Percentiles rank a stretch among this genome's conserved stretches.
These are phyloP conservation scores for Hirsutella minnesotensis DNA, from an alignment of 2,329 filamentous ascomycete genomes.

Conservation along the genomic window DNA sequence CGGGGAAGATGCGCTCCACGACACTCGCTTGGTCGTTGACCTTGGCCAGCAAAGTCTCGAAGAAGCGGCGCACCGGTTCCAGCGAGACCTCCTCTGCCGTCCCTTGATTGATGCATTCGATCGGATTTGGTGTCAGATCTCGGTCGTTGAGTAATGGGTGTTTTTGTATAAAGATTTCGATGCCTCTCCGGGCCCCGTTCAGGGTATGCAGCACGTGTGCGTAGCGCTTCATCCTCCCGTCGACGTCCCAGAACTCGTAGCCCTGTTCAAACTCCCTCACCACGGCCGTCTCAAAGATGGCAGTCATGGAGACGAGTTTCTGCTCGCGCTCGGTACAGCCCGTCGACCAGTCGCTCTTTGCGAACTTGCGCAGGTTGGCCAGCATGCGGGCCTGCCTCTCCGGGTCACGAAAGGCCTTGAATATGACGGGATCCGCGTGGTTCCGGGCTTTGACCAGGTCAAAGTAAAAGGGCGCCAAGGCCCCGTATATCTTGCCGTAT, in stretches of 20 bases:
- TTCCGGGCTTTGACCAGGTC: conserved; percentile 63
- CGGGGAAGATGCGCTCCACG: conserved; percentile 73
- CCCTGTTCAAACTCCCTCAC: conserved; percentile 87
- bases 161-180: conserved; percentile 81
- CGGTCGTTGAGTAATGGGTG: conserved; percentile 72
- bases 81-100: conserved; percentile 58
- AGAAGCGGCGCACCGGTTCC: conserved; percentile 71
- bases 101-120: conserved; percentile 68
- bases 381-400: conserved; percentile 87
- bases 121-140: conserved; percentile 53
- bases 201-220: conserved; percentile 73
- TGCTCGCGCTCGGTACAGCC: conserved; percentile 62
- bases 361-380: conserved; percentile 66
- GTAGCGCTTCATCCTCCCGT: conserved; percentile 80
- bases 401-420: conserved; percentile 76
- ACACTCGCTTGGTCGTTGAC: conserved; percentile 73
- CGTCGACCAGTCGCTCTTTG: conserved; percentile 66
- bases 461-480: conserved; percentile 76
- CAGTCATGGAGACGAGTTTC: conserved; percentile 61
- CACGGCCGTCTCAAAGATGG: conserved; percentile 82
- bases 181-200: conserved; percentile 65
- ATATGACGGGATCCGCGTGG: conserved; percentile 72
- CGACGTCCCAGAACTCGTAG: conserved; percentile 78
- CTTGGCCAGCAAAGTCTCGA: conserved; percentile 60
- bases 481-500: conserved; percentile 83